Evolutionary conservation across 1,284 basidiomycete species (phyloP).

Genomic region (Rhizoctonia solani): DNA sequence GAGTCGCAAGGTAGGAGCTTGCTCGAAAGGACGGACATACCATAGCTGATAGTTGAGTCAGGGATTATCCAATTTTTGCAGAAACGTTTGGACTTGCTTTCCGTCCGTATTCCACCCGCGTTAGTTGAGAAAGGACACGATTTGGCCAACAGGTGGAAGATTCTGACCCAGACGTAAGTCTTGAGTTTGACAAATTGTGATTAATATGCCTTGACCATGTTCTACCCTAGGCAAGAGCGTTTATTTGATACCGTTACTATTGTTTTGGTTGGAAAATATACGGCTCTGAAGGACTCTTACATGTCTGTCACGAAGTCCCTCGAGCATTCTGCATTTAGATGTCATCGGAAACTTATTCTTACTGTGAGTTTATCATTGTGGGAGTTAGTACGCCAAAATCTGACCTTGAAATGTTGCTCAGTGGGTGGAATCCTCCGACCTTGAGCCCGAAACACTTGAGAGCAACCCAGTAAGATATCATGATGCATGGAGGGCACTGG

Average conservation of each 20-base stretch:
- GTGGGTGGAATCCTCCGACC: conserved; percentile 98
- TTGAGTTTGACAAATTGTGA: neutral
- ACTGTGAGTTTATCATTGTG: conserved; percentile 55
- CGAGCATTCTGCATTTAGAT: conserved; percentile 94
- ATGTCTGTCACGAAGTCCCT: conserved; percentile 98
- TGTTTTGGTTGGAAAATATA: conserved; percentile 97
- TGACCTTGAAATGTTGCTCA: conserved; percentile 45
- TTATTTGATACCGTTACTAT: conserved; percentile 91
- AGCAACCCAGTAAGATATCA: conserved; percentile 88
- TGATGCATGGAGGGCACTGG: conserved; percentile 92
- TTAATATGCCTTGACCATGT: neutral
- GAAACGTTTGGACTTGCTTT: conserved; percentile 76
- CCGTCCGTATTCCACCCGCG: conserved; percentile 58
- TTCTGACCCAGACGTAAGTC: conserved; percentile 72
- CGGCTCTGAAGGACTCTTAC: conserved; percentile 95
- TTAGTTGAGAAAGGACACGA: conserved; percentile 67
- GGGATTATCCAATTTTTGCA: conserved; percentile 83
- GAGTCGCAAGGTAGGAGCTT: conserved; percentile 72
- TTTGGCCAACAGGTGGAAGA: conserved; percentile 78
- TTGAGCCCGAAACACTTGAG: conserved; percentile 81
- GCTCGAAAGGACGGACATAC: neutral
- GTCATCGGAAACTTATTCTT: conserved; percentile 80
- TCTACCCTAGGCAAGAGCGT: conserved; percentile 79
- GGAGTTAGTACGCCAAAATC: neutral
- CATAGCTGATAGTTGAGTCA: neutral